Evolutionary conservation across 306 rosid species (phyloP).

Genomic region (Chamaecrista fasciculata): DNA sequence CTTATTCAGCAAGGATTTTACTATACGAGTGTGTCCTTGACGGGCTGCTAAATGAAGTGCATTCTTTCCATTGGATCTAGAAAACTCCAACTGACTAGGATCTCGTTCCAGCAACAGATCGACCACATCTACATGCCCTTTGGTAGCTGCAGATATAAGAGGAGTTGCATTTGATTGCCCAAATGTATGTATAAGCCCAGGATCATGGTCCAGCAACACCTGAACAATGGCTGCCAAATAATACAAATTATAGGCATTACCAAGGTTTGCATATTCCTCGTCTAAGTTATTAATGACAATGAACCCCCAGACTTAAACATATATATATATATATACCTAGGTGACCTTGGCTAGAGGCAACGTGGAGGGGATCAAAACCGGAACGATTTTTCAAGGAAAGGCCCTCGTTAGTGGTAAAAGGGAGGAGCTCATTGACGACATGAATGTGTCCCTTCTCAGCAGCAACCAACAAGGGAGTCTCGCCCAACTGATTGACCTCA

Average conservation of each 20-base stretch:
- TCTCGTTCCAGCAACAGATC: slow-evolving; percentile 44
- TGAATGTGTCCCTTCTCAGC: slow-evolving; percentile 64
- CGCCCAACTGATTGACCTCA: slow-evolving; percentile 85
- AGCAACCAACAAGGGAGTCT: slow-evolving; percentile 71
- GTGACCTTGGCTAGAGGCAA: slow-evolving; percentile 82
- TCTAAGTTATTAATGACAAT: neutral
- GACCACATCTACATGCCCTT: slow-evolving; percentile 69
- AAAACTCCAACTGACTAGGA: slow-evolving; percentile 58
- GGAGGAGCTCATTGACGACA: slow-evolving; percentile 64
- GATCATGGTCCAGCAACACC: slow-evolving; percentile 67
- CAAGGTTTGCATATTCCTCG: too few relatives aligned
- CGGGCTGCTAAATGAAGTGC: slow-evolving; percentile 84
- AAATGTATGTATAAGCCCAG: slow-evolving; percentile 62
- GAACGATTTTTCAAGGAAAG: slow-evolving; percentile 59
- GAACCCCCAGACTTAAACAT: too few relatives aligned
- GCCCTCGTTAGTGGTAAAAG: slow-evolving; percentile 44
- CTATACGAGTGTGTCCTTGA: slow-evolving; percentile 73
- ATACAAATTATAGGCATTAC: neutral
- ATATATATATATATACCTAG: slow-evolving; percentile 41
- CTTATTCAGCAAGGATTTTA: slow-evolving; percentile 47
- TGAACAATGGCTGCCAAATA: slow-evolving; percentile 45
- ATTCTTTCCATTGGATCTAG: slow-evolving; percentile 80
- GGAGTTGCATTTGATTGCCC: slow-evolving; percentile 86
- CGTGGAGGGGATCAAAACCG: slow-evolving; percentile 67
- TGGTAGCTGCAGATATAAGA: slow-evolving; percentile 73